phyloP scores from a whole-genome alignment of 2,329 filamentous ascomycete genomes.

The Biscogniauxia marginata region DNA sequence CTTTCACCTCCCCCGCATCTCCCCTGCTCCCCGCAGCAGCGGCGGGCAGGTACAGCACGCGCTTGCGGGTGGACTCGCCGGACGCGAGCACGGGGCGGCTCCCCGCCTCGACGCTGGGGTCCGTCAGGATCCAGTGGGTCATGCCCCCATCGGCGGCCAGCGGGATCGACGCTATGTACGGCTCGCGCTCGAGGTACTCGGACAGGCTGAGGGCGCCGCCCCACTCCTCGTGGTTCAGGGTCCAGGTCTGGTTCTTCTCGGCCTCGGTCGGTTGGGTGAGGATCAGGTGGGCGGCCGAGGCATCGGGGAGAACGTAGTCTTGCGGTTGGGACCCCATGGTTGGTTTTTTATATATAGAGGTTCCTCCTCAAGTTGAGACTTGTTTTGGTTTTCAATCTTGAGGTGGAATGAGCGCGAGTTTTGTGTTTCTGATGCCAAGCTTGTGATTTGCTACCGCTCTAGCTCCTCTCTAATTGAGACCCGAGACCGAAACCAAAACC shows the following conservation, averaged over 20 bases:
- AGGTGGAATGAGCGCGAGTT: background rate
- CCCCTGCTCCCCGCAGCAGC: slow-evolving; percentile 32
- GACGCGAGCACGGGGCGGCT: slow-evolving; percentile 57
- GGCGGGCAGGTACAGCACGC: slow-evolving; percentile 42
- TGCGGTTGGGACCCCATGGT: slow-evolving; percentile 32
- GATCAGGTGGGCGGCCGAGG: slow-evolving; percentile 38
- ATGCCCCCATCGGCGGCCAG: slow-evolving; percentile 59
- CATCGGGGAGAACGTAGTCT: slow-evolving; percentile 32
- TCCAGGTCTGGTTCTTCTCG: slow-evolving; percentile 57
- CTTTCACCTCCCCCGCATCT: slow-evolving; percentile 37
- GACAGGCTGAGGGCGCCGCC: slow-evolving; percentile 52
- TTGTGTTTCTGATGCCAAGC: background rate
- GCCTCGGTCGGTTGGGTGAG: slow-evolving; percentile 56
- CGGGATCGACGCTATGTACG: slow-evolving; percentile 55
- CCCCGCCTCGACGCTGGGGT: slow-evolving; percentile 28
- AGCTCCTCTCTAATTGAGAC: background rate
- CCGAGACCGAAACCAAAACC: background rate
- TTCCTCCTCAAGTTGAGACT: too few relatives aligned
- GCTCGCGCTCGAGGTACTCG: slow-evolving; percentile 60
- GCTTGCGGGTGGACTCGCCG: slow-evolving; percentile 64
- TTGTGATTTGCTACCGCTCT: background rate
- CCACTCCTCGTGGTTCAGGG: slow-evolving; percentile 57
- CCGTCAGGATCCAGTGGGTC: slow-evolving; percentile 63
- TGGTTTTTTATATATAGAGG: background rate
- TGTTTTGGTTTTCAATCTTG: background rate